Evolutionary conservation across 352 stramenopile genomes (phyloP), one percentile per base, ranked within the genome.

Genomic region (Phytophthora multivora): DNA sequence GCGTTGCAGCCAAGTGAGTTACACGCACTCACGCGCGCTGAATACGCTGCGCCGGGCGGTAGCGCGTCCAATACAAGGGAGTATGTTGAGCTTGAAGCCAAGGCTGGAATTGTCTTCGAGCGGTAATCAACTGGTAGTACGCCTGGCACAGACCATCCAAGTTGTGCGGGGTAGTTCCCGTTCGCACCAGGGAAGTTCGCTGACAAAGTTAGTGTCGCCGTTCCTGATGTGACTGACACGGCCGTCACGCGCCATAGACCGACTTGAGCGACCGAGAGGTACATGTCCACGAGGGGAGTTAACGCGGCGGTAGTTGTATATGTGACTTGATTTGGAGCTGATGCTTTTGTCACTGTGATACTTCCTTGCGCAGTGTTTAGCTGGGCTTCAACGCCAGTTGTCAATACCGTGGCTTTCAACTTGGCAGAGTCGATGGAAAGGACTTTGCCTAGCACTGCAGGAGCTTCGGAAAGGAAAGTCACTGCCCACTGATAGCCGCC

Each of bases 1-100:
- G 75, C 67, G 54, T 95, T 95, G 62, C 91, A 98, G 2, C 94
- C 96, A 7, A 98, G 70, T 28, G 74, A 79, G 69, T 98, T 98
- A 31, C 75, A 90, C 1, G 92, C 90, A 39, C 92, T 96, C 36
- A 98, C 82, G 11, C 93, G 84, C 12, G 89, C 90, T 35, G 89
- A 97, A 51, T 98, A 93, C 5, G 77, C 45, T 11, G 83, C 70
- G 0, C 93, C 95, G 31, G 92, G 76, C 2, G 79, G 63, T 13
- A 98, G 66, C 3, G 61, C 31, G 25, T 61, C 56, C 1, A 75
- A n/a, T 15, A 68, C 52, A 5, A 75, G 39, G 9, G 61, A 51
- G 30, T 69, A 75, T 4, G 61, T 49, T 28, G 56, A 19, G 10
- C 57, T 33, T 26, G 35, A 48, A 15, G 10, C 4, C n/a, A 28